Evolutionary conservation across 2,329 filamentous ascomycete species (phyloP).

Genomic region (Amphichorda felina): DNA sequence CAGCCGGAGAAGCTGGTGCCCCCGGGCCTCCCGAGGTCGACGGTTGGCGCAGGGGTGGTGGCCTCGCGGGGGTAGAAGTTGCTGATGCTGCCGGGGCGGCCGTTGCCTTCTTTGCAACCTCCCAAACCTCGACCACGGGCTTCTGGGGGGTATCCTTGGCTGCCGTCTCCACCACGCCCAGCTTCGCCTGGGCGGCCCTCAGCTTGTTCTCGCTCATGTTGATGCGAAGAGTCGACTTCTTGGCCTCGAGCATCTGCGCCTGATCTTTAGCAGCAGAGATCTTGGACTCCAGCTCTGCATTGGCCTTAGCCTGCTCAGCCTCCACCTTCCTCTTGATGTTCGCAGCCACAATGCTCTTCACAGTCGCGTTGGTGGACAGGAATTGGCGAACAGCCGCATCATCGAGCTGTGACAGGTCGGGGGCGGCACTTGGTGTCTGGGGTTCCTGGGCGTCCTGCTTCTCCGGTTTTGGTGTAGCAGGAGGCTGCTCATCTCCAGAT

Average conservation of each 20-base stretch:
- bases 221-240: conserved; percentile 62
- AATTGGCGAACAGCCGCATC: conserved; percentile 47
- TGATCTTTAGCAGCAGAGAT: conserved; percentile 43
- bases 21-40: conserved; percentile 5
- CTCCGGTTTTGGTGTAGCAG: conserved; percentile 28
- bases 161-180: conserved; percentile 69
- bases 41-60: conserved; percentile 10
- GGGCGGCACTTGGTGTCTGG: conserved; percentile 17
- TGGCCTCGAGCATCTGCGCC: conserved; percentile 60
- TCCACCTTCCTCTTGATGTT: conserved; percentile 57
- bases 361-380: conserved; percentile 41
- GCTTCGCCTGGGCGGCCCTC: conserved; percentile 54
- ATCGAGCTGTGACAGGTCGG: conserved; percentile 34
- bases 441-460: conserved; percentile 8
- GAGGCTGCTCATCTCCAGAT: conserved; percentile 10
- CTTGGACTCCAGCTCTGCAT: conserved; percentile 40
- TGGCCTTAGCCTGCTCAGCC: conserved; percentile 35
- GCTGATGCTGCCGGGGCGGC: conserved; percentile 8
- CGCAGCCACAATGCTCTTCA: conserved; percentile 44
- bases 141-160: conserved; percentile 75
- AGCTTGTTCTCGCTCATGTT: conserved; percentile 68
- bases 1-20: conserved; percentile 2
- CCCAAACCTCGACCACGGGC: conserved; percentile 80
- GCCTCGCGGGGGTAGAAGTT: conserved; percentile 7
- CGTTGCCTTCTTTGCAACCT: conserved; percentile 50